These are phyloP conservation scores for Nymphaea thermarum DNA, from an alignment of 164 flowering plant species.

Conservation along the genomic window DNA sequence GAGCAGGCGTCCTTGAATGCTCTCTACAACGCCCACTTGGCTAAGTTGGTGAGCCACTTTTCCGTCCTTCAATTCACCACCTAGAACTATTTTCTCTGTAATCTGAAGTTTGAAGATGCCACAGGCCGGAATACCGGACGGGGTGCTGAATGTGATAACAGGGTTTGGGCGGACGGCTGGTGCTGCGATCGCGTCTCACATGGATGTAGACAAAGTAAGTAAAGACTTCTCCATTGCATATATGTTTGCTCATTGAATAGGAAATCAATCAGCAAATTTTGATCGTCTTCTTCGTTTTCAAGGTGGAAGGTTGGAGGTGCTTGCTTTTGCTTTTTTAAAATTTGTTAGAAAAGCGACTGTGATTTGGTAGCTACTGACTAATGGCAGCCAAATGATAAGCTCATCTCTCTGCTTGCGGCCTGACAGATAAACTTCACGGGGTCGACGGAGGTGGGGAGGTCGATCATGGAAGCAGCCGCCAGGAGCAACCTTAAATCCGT, in stretches of 20 bases:
- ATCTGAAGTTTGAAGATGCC: neutral
- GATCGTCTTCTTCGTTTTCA: too few species aligned
- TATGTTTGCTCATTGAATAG: too few species aligned
- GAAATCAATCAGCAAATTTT: too few species aligned
- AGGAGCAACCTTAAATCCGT: slow-evolving; percentile 12
- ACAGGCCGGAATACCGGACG: slow-evolving; percentile 90
- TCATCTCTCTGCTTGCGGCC: neutral
- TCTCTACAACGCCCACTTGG: slow-evolving; percentile 60
- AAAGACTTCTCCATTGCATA: too few species aligned
- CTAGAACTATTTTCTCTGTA: neutral
- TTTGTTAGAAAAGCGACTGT: too few species aligned
- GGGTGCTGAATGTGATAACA: slow-evolving; percentile 67
- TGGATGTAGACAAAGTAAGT: slow-evolving; percentile 72
- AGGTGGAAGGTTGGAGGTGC: too few species aligned
- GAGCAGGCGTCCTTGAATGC: slow-evolving; percentile 81
- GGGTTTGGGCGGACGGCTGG: slow-evolving; percentile 82
- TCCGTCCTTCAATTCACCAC: too few species aligned
- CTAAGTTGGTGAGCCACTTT: slow-evolving; percentile 42
- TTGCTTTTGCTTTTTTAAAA: too few species aligned
- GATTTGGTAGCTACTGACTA: too few species aligned
- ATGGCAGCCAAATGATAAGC: too few species aligned
- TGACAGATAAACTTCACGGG: slow-evolving; percentile 11
- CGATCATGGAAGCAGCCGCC: slow-evolving; percentile 12
- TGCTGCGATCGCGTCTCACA: slow-evolving; percentile 69
- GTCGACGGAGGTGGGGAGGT: slow-evolving; percentile 13